Base-by-base conservation (phyloP, 2,329 filamentous ascomycete species). In the Colletotrichum gigasporum region DNA sequence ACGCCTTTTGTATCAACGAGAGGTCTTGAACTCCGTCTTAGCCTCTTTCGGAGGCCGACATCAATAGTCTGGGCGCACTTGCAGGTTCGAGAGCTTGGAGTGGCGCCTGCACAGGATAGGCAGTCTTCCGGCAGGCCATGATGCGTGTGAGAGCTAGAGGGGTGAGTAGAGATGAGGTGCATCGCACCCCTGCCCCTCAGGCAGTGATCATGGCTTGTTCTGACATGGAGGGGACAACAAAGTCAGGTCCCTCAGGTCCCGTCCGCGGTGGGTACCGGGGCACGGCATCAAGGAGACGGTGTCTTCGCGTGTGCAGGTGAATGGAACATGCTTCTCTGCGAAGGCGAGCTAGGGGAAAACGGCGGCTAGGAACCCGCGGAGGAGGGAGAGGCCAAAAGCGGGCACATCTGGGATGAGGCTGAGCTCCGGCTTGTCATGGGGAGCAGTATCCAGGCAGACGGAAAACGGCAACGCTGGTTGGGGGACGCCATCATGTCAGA, bases 211-310 rank as follows among this genome's bases (percentile, higher is more conserved):
- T 42, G 48, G 11, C 48, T 41, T 32, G n/a, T 54, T 61, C 56
- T 64, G 42, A 54, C 61, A 64, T 64, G 61, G 61, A 64, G 48
- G 61, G 61, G 44, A 61, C 56, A 61, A 64, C 22, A 54, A 56
- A 41, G 47, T 42, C 42, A 55, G 35, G 56, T 34, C 32, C 41
- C 34, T 42, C 42, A 55, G 35, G 56, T 34, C 32, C 41, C 34
- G 11, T 41, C n/a, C 22, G 30, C 11, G 26, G 32, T 45, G 47
- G 39, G 37, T 30, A 57, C 55, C 47, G 57, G 37, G 37, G 34
- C 4, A 41, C 39, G 55, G 47, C 35, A 39, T 53, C 35, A 45
- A 45, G 47, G 34, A 44, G 47, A 63, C 37, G 53, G 59, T 51
- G 22, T 30, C 44, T 28, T 51, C 37, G 20, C 30, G 11, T 22